Base-by-base conservation (phyloP, 768 basidiomycete genomes). In the Termitomyces eurrhizus region DNA sequence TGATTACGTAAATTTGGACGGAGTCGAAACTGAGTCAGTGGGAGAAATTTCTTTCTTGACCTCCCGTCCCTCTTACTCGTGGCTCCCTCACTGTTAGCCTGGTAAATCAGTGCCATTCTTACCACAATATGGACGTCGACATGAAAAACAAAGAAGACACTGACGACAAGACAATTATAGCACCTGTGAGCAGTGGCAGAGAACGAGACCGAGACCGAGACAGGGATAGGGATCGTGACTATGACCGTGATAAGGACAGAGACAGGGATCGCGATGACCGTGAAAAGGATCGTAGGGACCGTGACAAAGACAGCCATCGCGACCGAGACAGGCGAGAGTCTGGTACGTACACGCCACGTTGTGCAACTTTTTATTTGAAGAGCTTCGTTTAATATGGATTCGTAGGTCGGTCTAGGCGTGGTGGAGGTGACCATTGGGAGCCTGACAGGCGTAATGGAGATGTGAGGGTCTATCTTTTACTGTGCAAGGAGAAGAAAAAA, bases 361-460 rank as follows among this genome's bases (percentile, higher is more conserved):
- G 45, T 41, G 8, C 46, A 16, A 18, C 52, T 57, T 59, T 57
- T 44, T 45, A 55, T 11, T 26, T 33, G 35, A 9, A 36, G 62
- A 26, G 42, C 50, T 44, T 33, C 29, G 44, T 29, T 11, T 32
- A 18, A 29, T 16, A 50, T 58, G 63, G 60, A 41, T 60, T 57
- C 49, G 29, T 63, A 77, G 73, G 72, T 61, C 73, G 70, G 59
- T 56, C 73, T 44, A 81, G 82, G 66, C 76, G 82, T 70, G 72
- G 79, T 56, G 77, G 77, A 54, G 80, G 82, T 42, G 91, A 93
- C 73, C 90, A 93, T 66, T 93, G 90, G 90, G 92, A 93, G 66
- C 90, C 91, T 0, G 90, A 88, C 36, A 81, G 86, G 70, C 86
- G 91, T 35, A 86, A 83, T 54, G 53, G 65, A 52, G 90, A 90